These are phyloP conservation scores for Cucumis cinereus DNA, from an alignment of 306 rosid genomes.

Conservation along the genomic window DNA sequence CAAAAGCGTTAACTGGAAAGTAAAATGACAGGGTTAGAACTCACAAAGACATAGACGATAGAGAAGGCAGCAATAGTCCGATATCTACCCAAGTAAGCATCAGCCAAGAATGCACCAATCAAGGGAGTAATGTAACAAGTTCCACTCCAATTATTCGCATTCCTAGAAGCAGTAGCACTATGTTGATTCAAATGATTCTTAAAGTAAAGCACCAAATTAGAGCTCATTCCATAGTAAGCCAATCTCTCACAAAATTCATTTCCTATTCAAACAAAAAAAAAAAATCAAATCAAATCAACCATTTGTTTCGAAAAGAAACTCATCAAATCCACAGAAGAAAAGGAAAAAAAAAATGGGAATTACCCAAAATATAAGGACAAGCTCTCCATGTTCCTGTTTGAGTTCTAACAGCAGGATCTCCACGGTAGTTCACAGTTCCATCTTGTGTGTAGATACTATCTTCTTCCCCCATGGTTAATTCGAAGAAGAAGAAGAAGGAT, in stretches of 20 bases:
- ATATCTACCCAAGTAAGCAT: conserved; percentile 12
- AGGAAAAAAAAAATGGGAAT: neutral
- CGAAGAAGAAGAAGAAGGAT: neutral
- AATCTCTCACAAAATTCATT: conserved; percentile 11
- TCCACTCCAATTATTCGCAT: conserved; percentile 9
- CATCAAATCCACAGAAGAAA: neutral
- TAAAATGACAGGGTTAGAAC: neutral
- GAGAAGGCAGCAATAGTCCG: conserved; percentile 11
- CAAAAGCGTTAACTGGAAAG: too few relatives aligned
- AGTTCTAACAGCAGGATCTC: conserved; percentile 2
- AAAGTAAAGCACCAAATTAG: conserved; percentile 7
- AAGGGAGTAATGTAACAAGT: conserved; percentile 11
- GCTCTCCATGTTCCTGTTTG: conserved; percentile 12
- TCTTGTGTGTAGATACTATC: conserved; percentile 9
- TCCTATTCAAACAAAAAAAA: neutral
- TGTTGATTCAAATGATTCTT: conserved; percentile 1
- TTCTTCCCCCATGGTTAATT: conserved; percentile 1
- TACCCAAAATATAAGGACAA: conserved; percentile 11
- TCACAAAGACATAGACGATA: conserved; percentile 6
- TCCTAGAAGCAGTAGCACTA: conserved; percentile 8
- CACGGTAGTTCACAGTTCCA: conserved; percentile 6
- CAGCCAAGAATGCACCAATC: conserved; percentile 11
- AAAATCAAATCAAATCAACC: neutral
- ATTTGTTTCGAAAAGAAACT: too few relatives aligned
- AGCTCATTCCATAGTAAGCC: conserved; percentile 12